Conservation (phyloP, 192 early-diverging fungal species). For the Gaertneriomyces sp. region DNA sequence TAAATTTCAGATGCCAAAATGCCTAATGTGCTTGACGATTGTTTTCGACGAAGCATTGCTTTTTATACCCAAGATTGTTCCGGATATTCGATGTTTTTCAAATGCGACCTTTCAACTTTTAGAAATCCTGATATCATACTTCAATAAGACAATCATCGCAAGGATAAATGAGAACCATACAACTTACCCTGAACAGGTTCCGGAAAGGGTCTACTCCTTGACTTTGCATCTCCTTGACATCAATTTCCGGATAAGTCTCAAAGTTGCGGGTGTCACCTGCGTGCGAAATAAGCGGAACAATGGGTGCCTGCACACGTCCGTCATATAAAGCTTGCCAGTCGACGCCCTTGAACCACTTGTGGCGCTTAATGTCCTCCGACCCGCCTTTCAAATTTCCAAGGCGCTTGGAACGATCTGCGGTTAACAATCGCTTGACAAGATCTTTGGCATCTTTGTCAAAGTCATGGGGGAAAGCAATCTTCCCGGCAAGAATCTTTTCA, state of each 20-base stretch:
- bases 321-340: conserved; percentile 87
- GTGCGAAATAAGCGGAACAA: conserved; percentile 80
- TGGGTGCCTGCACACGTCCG: conserved; percentile 75
- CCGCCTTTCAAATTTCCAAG: conserved; percentile 93
- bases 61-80: no score
- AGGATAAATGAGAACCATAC: background rate
- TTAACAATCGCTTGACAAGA: conserved; percentile 86
- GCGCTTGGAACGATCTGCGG: conserved; percentile 85
- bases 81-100: no score
- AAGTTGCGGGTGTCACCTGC: conserved; percentile 97
- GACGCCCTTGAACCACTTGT: conserved; percentile 91
- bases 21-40: no score
- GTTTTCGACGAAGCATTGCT: no score
- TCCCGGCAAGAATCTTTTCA: conserved; percentile 94
- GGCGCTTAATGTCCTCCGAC: conserved; percentile 85
- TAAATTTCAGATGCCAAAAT: no score
- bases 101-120: no score
- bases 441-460: conserved; percentile 83
- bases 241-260: conserved; percentile 90
- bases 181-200: conserved; percentile 59
- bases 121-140: no score
- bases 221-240: conserved; percentile 54
- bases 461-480: conserved; percentile 83
- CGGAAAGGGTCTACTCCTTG: conserved; percentile 66
- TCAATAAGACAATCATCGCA: background rate